A percentile compares a stretch with the other conserved stretches of the same genome.
Conservation (phyloP, 2,329 filamentous ascomycete species). For the Neocatenulostroma microsporum region DNA sequence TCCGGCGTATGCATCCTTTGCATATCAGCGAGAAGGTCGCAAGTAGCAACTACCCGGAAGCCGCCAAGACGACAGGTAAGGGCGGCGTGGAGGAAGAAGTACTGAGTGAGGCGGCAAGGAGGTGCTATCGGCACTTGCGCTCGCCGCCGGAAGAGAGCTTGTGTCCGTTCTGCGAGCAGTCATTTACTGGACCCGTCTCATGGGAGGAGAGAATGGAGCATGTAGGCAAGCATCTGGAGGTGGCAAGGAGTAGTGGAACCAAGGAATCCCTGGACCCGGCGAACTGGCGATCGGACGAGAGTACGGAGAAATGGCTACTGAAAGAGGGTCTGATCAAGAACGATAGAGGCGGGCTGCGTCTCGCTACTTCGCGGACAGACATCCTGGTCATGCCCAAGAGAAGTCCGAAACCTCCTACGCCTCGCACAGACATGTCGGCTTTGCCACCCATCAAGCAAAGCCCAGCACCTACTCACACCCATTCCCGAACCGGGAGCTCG, state of each 20-base stretch:
- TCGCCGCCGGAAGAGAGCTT: constrained; percentile 51
- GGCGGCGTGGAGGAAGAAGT: constrained; percentile 11
- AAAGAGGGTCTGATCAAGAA: constrained; percentile 35
- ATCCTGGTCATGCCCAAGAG: too few relatives aligned
- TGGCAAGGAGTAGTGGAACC: constrained; percentile 31
- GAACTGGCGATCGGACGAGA: constrained; percentile 30
- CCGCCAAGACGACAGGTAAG: constrained; percentile 3
- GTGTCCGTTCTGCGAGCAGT: constrained; percentile 58
- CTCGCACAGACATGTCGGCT: too few relatives aligned
- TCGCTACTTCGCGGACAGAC: too few relatives aligned
- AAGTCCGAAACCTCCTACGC: too few relatives aligned
- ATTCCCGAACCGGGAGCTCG: too few relatives aligned
- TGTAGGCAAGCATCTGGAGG: constrained; percentile 71
- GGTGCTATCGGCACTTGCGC: constrained; percentile 56
- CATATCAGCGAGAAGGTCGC: constrained; percentile 6
- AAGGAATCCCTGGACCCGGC: constrained; percentile 20
- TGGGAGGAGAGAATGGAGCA: constrained; percentile 88
- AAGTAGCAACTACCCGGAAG: constrained; percentile 39
- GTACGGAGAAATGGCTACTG: constrained; percentile 34
- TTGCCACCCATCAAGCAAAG: too few relatives aligned
- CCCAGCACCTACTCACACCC: too few relatives aligned
- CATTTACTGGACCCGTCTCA: constrained; percentile 55
- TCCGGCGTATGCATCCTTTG: constrained; percentile 71
- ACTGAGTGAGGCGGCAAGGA: constrained; percentile 47
- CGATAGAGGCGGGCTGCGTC: too few relatives aligned